Percentiles rank a stretch among this genome's conserved stretches.
Evolutionary conservation across 345 rosid species (phyloP).

Genomic region (Rhizophora mangle): DNA sequence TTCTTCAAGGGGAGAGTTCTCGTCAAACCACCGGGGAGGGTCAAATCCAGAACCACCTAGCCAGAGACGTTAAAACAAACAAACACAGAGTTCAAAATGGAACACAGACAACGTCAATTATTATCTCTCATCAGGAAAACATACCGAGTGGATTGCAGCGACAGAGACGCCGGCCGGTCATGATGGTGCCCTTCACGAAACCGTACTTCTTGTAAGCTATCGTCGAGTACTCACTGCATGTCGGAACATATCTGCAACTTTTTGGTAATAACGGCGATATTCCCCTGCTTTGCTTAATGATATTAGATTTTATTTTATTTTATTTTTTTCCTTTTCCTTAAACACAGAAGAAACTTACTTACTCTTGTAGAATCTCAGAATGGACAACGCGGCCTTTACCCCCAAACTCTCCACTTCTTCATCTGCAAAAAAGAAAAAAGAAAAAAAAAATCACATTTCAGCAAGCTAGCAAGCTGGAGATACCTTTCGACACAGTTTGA

Average conservation of each 20-base stretch:
- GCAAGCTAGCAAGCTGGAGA: neutral
- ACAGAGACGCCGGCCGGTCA: constrained; percentile 83
- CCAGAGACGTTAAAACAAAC: neutral
- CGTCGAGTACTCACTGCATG: constrained; percentile 93
- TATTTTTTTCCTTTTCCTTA: no score
- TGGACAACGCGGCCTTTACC: constrained; percentile 70
- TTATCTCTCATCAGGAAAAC: neutral
- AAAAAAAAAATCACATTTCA: neutral
- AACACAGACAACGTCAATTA: neutral
- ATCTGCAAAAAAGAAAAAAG: constrained; percentile 23
- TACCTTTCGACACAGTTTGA: neutral
- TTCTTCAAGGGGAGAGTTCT: constrained; percentile 42
- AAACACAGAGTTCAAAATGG: neutral
- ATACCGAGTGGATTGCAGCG: constrained; percentile 93
- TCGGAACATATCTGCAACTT: constrained; percentile 78
- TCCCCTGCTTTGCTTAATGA: constrained; percentile 49
- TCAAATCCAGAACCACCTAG: constrained; percentile 81
- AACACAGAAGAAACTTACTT: constrained; percentile 7
- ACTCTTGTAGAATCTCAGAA: constrained; percentile 83
- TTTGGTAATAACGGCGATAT: constrained; percentile 77
- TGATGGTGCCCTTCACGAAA: constrained; percentile 57
- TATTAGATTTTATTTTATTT: no score
- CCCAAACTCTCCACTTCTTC: constrained; percentile 50
- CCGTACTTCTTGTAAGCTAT: constrained; percentile 93
- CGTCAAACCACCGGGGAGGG: constrained; percentile 90